Evolutionary conservation across 2,329 filamentous ascomycete genomes (phyloP).

Genomic region (Pyrenophora graminea): DNA sequence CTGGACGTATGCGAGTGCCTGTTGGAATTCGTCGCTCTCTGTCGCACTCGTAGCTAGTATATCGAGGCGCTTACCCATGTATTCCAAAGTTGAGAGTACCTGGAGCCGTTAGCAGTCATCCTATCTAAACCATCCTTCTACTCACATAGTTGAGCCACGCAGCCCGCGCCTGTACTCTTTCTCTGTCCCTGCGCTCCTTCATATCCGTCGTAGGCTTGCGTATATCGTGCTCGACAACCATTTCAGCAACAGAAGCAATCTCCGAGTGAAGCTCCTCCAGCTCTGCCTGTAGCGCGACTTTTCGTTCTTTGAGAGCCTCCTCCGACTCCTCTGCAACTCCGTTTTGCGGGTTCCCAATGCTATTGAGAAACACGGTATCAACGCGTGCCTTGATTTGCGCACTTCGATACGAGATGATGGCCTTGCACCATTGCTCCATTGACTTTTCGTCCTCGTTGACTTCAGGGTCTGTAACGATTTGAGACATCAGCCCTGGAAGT

Average conservation of each 20-base stretch:
- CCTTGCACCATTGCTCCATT: constrained; percentile 60
- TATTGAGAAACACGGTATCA: constrained; percentile 60
- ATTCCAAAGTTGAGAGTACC: constrained; percentile 48
- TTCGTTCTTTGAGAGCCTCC: constrained; percentile 56
- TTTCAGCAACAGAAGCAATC: constrained; percentile 70
- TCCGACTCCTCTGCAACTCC: constrained; percentile 18
- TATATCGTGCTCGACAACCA: constrained; percentile 71
- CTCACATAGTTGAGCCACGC: constrained; percentile 52
- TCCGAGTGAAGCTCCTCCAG: constrained; percentile 72
- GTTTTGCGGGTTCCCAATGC: constrained; percentile 14
- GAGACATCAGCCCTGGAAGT: constrained; percentile 67
- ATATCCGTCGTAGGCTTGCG: constrained; percentile 62
- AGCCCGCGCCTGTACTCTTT: constrained; percentile 41
- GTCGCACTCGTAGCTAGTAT: constrained; percentile 30
- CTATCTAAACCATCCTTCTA: background rate
- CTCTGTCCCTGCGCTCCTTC: constrained; percentile 43
- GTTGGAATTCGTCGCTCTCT: constrained; percentile 35
- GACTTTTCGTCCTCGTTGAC: constrained; percentile 58
- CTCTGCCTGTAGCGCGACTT: constrained; percentile 63
- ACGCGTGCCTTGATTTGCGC: constrained; percentile 50
- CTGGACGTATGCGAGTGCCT: constrained; percentile 37
- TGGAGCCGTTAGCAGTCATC: constrained; percentile 19
- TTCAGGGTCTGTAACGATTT: constrained; percentile 56
- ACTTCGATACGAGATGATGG: constrained; percentile 47
- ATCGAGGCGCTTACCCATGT: constrained; percentile 46